These are phyloP conservation scores for Pythium guiyangense DNA, from an alignment of 352 stramenopile genomes.

Conservation along the genomic window DNA sequence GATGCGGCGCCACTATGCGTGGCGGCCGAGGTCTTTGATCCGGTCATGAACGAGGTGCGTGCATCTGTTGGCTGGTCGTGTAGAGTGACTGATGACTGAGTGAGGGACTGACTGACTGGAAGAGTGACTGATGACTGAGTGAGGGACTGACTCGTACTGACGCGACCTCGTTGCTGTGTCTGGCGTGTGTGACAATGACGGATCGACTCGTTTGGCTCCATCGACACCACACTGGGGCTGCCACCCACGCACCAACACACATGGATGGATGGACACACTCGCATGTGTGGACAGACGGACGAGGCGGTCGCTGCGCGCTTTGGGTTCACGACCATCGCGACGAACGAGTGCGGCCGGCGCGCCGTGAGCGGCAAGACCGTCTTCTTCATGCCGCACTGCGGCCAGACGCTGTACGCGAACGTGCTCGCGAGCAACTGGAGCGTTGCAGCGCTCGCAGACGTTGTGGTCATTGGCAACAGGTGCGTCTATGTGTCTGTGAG, in stretches of 20 bases:
- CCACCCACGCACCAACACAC: neutral
- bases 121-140: neutral
- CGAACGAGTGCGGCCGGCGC: constrained; percentile 65
- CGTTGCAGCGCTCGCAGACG: constrained; percentile 15
- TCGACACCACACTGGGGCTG: too few species aligned
- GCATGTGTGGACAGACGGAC: constrained; percentile 36
- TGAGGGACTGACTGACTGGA: too few species aligned
- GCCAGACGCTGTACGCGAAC: constrained; percentile 86
- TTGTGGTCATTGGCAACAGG: constrained; percentile 88
- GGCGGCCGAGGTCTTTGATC: constrained; percentile 56
- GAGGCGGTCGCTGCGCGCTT: constrained; percentile 39
- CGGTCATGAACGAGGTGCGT: constrained; percentile 70
- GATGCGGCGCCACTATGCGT: neutral
- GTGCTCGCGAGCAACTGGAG: constrained; percentile 82
- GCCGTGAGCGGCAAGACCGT: too few species aligned
- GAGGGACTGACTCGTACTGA: too few species aligned
- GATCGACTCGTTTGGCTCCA: neutral
- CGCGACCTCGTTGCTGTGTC: too few species aligned
- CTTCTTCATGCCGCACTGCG: constrained; percentile 93
- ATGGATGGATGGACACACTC: neutral
- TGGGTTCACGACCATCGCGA: constrained; percentile 34
- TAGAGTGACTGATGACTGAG: neutral
- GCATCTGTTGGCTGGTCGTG: neutral
- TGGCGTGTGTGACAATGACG: neutral
- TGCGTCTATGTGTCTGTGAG: constrained; percentile 1